Percentiles rank a stretch among this genome's conserved stretches.
phyloP scores from a whole-genome alignment of 192 early-diverging fungal species.

The Glomus cerebriforme region DNA sequence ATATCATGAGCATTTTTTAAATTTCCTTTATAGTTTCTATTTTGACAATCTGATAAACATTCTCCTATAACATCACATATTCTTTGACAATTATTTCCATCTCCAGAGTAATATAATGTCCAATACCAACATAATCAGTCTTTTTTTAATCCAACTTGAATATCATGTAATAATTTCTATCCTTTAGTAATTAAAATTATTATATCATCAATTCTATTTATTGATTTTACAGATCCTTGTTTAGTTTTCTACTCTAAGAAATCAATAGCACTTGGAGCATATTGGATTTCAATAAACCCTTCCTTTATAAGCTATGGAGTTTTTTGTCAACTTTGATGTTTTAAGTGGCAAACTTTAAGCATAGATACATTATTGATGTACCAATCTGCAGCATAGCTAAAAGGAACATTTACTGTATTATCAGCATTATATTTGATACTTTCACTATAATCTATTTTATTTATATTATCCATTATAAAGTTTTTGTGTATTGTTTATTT shows the following conservation, averaged over 20 bases:
- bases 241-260: not conserved
- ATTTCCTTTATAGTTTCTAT: not conserved
- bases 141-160: not conserved
- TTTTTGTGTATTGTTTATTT: too few relatives aligned
- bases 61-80: too few relatives aligned
- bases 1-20: not conserved
- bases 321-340: not conserved
- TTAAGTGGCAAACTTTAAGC: not conserved
- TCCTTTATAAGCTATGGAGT: not conserved
- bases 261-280: not conserved
- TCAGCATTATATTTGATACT: not conserved
- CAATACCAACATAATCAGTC: too few relatives aligned
- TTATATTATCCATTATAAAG: not conserved
- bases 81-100: not conserved
- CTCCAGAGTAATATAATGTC: too few relatives aligned
- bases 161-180: not conserved
- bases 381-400: not conserved
- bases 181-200: not conserved
- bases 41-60: not conserved
- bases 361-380: conserved; percentile 1
- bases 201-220: conserved; percentile 2
- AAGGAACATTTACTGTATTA: not conserved
- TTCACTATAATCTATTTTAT: not conserved
- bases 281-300: not conserved
- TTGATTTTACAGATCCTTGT: conserved; percentile 3